These are phyloP conservation scores for Melaleuca quinquenervia DNA, from an alignment of 345 rosid genomes.

Conservation along the genomic window DNA sequence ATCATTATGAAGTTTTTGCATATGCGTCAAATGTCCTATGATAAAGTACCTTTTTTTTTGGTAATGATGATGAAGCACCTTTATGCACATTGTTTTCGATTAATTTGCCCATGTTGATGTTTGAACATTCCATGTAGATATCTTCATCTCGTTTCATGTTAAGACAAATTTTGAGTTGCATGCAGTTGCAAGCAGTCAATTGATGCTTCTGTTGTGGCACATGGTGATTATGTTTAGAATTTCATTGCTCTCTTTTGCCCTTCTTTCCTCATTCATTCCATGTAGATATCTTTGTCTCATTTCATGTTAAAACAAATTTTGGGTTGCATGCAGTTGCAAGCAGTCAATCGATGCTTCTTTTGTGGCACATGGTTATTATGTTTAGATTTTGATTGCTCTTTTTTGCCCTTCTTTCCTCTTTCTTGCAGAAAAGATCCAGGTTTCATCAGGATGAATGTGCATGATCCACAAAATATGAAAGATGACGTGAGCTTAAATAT, in stretches of 20 bases:
- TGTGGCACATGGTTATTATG: background rate
- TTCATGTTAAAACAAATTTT: background rate
- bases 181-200: background rate
- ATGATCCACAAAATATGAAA: conserved; percentile 75
- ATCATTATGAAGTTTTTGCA: background rate
- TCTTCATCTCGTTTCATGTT: background rate
- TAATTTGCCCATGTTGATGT: background rate
- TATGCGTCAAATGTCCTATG: background rate
- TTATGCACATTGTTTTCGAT: background rate
- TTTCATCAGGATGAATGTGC: conserved; percentile 69
- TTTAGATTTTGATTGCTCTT: background rate
- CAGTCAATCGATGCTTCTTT: background rate
- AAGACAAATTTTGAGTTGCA: background rate
- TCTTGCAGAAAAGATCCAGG: conserved; percentile 91
- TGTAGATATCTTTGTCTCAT: too few relatives aligned
- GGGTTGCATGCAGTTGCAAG: background rate
- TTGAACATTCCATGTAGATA: background rate
- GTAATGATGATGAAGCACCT: background rate
- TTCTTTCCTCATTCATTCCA: conserved; percentile 3
- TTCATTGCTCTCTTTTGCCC: background rate
- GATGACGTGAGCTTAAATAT: conserved; percentile 62
- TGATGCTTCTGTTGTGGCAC: background rate
- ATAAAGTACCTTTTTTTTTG: background rate
- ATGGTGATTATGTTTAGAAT: background rate
- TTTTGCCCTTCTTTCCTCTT: background rate